Conservation (phyloP, 2,329 filamentous ascomycete genomes). For the Colletotrichum sp. region DNA sequence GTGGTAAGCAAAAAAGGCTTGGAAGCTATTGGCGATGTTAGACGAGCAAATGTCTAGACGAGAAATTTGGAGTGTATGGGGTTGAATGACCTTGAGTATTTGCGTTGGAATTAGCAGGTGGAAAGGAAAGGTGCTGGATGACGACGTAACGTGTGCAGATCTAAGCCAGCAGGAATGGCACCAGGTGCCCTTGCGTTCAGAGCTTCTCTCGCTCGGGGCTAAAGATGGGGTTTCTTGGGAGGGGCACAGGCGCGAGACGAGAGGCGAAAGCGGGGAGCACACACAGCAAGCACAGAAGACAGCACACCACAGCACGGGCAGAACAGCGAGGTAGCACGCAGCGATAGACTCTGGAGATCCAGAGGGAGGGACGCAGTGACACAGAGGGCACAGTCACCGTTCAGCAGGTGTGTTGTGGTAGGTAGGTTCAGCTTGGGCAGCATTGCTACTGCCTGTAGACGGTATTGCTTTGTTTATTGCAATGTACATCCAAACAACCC, state of each 20-base stretch:
- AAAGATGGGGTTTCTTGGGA: slow-evolving; percentile 1
- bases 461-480: neutral
- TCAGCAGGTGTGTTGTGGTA: neutral
- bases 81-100: slow-evolving; percentile 13
- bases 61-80: slow-evolving; percentile 3
- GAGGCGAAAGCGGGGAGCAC: neutral
- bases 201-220: slow-evolving; percentile 13
- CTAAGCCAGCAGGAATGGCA: slow-evolving; percentile 18
- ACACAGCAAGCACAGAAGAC: neutral
- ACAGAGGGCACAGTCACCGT: neutral
- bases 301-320: neutral
- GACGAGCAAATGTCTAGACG: slow-evolving; percentile 4
- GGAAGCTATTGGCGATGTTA: slow-evolving; percentile 15
- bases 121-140: slow-evolving; percentile 17
- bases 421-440: neutral
- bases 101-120: slow-evolving; percentile 22
- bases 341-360: neutral
- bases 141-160: slow-evolving; percentile 24
- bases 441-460: neutral
- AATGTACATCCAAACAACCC: neutral
- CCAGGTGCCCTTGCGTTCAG: slow-evolving; percentile 20
- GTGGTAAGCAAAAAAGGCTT: neutral
- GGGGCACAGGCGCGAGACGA: slow-evolving; percentile 1
- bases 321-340: neutral
- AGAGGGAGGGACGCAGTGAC: neutral